Evolutionary conservation across 495 filamentous ascomycete genomes (phyloP), one percentile per base, ranked within the genome.

Genomic region (Aspergillus cristatus): DNA sequence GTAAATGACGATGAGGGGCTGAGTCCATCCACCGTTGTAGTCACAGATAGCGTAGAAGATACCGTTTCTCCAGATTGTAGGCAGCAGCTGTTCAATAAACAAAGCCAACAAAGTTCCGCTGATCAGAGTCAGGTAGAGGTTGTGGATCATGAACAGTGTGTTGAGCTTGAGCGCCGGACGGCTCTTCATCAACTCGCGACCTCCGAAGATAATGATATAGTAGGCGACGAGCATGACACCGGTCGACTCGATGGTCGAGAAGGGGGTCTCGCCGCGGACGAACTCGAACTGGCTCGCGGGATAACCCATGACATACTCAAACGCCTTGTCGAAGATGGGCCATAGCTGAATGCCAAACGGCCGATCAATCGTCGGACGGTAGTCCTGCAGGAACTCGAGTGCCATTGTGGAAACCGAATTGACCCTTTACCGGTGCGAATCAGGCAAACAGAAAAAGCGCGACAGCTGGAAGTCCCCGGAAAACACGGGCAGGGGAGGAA

Each of bases 311-410:
- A 85, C 74, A 25, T 60, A 54, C 57, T 81, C 77, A 63, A 81
- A 96, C 51, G 72, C 78, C 65, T 84, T 78, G 66, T 80, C 81
- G 75, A 97, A 98, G 64, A 91, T 75, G 42, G 91, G 90, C 91
- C 91, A 98, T 63, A 97, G 63, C 30, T 83, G 67, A 42, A 96
- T 70, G 54, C 89, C 91, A 56, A 98, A 96, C 10, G 91, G 91
- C 48, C 84, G 76, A 58, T 96, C 89, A 47, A 96, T 69, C 25
- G 84, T 85, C 18, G 90, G 90, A 38, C 79, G 34, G 35, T 80
- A 81, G 42, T 77, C 55, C 48, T 83, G 74, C 43, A 82, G 64
- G 38, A 81, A 56, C 41, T 82, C 71, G 48, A 74, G 63, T 20
- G 57, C 58, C 57, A 67, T 58, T 40, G 36, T 53, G 54, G n/a